These are phyloP conservation scores for Boletus reticuloceps DNA, from an alignment of 768 basidiomycete species.

Conservation along the genomic window DNA sequence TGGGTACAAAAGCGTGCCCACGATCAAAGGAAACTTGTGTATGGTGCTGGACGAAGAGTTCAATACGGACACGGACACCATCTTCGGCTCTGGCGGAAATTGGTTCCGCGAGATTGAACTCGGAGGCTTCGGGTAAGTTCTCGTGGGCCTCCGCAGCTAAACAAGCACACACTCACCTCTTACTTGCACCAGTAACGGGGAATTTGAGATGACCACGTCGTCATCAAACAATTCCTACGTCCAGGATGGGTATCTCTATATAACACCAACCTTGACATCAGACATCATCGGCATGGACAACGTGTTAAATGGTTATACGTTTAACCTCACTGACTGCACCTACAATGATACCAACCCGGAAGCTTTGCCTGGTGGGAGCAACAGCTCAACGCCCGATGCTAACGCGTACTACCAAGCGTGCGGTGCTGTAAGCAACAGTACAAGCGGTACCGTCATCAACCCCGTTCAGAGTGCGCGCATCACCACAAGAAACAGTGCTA, in stretches of 20 bases:
- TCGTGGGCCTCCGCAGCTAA: neutral
- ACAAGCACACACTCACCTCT: neutral
- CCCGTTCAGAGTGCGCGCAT: constrained; percentile 83
- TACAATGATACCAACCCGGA: constrained; percentile 49
- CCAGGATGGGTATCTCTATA: constrained; percentile 68
- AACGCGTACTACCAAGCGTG: constrained; percentile 59
- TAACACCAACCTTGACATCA: constrained; percentile 82
- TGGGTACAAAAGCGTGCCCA: constrained; percentile 51
- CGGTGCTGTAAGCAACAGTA: constrained; percentile 68
- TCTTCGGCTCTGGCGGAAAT: constrained; percentile 54
- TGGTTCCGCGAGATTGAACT: constrained; percentile 77
- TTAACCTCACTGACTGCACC: constrained; percentile 84
- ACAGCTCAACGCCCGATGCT: constrained; percentile 39
- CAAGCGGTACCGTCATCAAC: constrained; percentile 69
- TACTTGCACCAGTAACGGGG: constrained; percentile 56
- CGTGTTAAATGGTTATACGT: constrained; percentile 65
- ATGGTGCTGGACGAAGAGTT: constrained; percentile 79
- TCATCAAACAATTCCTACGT: constrained; percentile 74
- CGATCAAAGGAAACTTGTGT: constrained; percentile 52
- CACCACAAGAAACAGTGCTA: constrained; percentile 67
- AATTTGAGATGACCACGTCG: constrained; percentile 83
- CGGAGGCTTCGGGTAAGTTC: constrained; percentile 74
- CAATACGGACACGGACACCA: constrained; percentile 43
- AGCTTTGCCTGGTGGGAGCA: constrained; percentile 21
- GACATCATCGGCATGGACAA: constrained; percentile 56